These are phyloP conservation scores for Taphrina pruni DNA, from an alignment of 1,139 yeast genomes.

Conservation along the genomic window DNA sequence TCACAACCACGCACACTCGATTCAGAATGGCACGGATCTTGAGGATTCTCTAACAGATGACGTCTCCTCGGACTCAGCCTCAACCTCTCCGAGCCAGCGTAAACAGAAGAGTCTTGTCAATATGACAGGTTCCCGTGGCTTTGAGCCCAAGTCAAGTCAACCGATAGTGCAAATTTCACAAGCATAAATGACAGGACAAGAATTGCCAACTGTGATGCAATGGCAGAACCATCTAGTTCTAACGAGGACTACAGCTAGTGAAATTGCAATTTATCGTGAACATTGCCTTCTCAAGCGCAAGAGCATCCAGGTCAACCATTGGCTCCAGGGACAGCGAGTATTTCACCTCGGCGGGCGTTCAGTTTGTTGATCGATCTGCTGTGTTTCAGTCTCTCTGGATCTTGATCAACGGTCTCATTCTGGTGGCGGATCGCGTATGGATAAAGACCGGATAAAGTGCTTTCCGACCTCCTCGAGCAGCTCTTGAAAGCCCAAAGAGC, in stretches of 20 bases:
- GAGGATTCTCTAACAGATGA: slow-evolving; percentile 9
- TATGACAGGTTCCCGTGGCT: slow-evolving; percentile 5
- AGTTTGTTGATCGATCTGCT: too few relatives aligned
- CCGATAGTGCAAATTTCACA: slow-evolving; percentile 21
- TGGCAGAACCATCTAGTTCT: too few relatives aligned
- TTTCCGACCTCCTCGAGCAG: too few relatives aligned
- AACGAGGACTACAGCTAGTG: too few relatives aligned
- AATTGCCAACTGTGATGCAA: too few relatives aligned
- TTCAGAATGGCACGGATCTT: neutral
- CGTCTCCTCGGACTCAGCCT: slow-evolving; percentile 4
- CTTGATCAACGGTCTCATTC: neutral
- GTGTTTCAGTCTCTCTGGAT: too few relatives aligned
- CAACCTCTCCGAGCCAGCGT: slow-evolving; percentile 1
- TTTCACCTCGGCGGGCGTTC: too few relatives aligned
- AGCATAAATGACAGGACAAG: neutral
- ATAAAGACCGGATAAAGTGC: neutral
- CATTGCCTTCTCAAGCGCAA: too few relatives aligned
- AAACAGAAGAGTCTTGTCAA: slow-evolving; percentile 1
- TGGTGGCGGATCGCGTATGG: neutral
- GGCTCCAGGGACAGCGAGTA: too few relatives aligned
- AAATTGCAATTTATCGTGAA: too few relatives aligned
- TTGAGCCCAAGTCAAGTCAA: slow-evolving; percentile 15
- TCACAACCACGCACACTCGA: neutral
- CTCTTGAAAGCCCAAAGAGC: too few relatives aligned
- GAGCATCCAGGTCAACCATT: too few relatives aligned